Evolutionary conservation across 2,329 filamentous ascomycete genomes (phyloP).

Genomic region (Pyricularia sp.): DNA sequence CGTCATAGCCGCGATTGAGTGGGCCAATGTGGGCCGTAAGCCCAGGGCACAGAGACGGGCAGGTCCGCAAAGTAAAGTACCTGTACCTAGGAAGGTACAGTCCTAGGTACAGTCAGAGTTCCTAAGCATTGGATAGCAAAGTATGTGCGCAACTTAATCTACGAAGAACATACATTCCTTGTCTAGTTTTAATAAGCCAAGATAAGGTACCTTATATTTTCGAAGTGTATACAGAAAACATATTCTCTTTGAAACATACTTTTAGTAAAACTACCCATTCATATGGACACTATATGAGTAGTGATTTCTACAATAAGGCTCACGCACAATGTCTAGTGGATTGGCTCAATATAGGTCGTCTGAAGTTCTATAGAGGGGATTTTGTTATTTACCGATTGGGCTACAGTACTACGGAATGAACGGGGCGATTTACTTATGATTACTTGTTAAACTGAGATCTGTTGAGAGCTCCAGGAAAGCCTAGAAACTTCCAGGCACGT

Average conservation of each 20-base stretch:
- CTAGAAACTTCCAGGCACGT: not conserved
- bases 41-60: not conserved
- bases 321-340: too few relatives aligned
- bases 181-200: too few relatives aligned
- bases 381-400: not conserved
- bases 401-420: not conserved
- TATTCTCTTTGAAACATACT: too few relatives aligned
- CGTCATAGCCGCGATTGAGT: not conserved
- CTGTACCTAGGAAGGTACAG: not conserved
- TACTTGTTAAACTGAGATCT: not conserved
- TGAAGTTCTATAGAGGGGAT: not conserved
- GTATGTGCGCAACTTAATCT: not conserved
- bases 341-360: not conserved
- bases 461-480: not conserved
- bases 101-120: not conserved
- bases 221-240: too few relatives aligned
- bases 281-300: too few relatives aligned
- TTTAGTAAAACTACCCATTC: too few relatives aligned
- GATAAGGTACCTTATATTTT: too few relatives aligned
- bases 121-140: not conserved
- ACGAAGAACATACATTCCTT: too few relatives aligned
- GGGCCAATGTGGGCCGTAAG: not conserved
- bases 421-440: not conserved
- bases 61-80: not conserved
- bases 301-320: not conserved